These are phyloP conservation scores for Penicillium sp. DNA, from an alignment of 2,329 filamentous ascomycete genomes.

Conservation along the genomic window DNA sequence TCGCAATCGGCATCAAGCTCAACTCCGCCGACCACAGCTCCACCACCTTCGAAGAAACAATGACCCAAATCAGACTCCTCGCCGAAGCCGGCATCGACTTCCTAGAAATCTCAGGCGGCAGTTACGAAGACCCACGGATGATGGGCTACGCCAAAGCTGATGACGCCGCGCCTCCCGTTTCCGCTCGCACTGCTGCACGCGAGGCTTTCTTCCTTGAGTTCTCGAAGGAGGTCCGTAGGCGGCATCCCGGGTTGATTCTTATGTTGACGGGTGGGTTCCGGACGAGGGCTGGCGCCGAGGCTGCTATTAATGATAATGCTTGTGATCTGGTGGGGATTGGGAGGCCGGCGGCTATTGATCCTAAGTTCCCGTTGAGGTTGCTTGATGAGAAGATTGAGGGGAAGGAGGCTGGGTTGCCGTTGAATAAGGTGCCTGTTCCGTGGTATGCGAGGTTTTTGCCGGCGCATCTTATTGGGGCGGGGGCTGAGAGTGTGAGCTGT, in stretches of 20 bases:
- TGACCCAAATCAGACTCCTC: conserved; percentile 55
- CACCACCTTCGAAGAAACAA: conserved; percentile 46
- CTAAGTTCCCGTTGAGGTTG: conserved; percentile 39
- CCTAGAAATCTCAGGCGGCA: conserved; percentile 64
- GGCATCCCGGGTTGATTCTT: conserved; percentile 46
- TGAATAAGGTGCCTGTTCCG: conserved; percentile 28
- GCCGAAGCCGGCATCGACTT: conserved; percentile 55
- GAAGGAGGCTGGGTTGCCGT: conserved; percentile 23
- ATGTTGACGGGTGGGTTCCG: conserved; percentile 64
- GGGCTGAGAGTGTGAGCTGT: conserved; percentile 31
- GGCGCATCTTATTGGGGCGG: conserved; percentile 28
- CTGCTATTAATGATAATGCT: conserved; percentile 45
- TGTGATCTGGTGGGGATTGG: conserved; percentile 52
- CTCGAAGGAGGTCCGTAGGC: conserved; percentile 49
- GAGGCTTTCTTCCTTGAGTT: conserved; percentile 70
- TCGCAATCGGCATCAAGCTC: conserved; percentile 50
- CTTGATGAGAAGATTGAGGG: conserved; percentile 30
- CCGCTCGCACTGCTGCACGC: conserved; percentile 50
- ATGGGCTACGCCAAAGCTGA: conserved; percentile 23
- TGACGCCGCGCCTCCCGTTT: conserved; percentile 26
- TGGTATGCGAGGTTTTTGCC: conserved; percentile 25
- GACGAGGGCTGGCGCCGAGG: conserved; percentile 49
- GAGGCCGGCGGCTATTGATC: conserved; percentile 46
- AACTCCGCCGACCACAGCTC: conserved; percentile 49
- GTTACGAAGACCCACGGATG: conserved; percentile 53